These are phyloP conservation scores for Nitzschia sp. DNA, from an alignment of 108 stramenopile species.

Conservation along the genomic window DNA sequence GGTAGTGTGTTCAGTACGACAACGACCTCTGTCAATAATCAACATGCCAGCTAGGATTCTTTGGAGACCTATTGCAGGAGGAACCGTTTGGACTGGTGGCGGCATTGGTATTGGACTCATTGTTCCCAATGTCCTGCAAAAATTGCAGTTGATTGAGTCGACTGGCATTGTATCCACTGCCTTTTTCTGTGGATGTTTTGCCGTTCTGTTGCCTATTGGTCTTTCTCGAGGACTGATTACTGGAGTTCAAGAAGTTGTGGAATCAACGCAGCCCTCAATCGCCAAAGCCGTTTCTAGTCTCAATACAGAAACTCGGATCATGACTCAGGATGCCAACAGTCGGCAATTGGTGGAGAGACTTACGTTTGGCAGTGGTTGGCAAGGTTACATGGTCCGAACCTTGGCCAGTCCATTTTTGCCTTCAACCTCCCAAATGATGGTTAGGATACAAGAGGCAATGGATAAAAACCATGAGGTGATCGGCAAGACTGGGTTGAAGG, in stretches of 20 bases:
- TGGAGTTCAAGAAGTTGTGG: constrained; percentile 8
- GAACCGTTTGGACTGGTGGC: constrained; percentile 5
- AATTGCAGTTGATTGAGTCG: not conserved
- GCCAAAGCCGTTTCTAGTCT: not conserved
- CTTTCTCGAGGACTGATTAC: constrained; percentile 5
- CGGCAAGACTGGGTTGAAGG: too few relatives aligned
- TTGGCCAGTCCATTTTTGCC: constrained; percentile 17
- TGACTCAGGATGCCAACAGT: not conserved
- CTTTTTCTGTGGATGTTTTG: constrained; percentile 1
- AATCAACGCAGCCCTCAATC: not conserved
- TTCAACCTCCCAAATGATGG: constrained; percentile 23
- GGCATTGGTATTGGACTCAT: not conserved
- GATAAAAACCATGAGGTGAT: not conserved
- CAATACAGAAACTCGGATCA: not conserved
- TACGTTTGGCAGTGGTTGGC: constrained; percentile 17
- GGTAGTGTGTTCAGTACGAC: too few relatives aligned
- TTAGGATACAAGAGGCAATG: constrained; percentile 4
- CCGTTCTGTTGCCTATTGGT: constrained; percentile 7
- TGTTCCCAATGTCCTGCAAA: not conserved
- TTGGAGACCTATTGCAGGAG: constrained; percentile 10
- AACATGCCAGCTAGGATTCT: constrained; percentile 8
- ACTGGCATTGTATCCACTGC: constrained; percentile 5
- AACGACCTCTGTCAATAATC: too few relatives aligned
- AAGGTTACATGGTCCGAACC: constrained; percentile 11
- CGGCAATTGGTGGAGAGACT: constrained; percentile 12